These are phyloP conservation scores for Crucibulum laeve DNA, from an alignment of 768 basidiomycete genomes.

Conservation along the genomic window DNA sequence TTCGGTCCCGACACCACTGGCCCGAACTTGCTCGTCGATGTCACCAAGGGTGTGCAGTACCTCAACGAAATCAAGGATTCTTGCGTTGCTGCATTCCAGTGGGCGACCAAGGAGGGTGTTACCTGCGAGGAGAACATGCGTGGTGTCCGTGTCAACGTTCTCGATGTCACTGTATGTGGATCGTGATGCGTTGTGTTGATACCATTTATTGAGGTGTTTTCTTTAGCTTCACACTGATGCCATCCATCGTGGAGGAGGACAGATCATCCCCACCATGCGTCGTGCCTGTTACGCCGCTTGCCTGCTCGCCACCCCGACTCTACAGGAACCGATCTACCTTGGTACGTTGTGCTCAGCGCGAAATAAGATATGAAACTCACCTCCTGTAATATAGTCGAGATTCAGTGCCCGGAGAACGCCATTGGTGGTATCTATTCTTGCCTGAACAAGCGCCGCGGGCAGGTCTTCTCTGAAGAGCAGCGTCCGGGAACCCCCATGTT, in stretches of 20 bases:
- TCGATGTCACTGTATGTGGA: constrained; percentile 83
- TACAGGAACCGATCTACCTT: constrained; percentile 96
- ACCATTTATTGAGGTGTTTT: constrained; percentile 3
- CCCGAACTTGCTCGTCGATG: constrained; percentile 94
- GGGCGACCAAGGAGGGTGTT: constrained; percentile 99
- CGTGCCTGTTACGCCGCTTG: constrained; percentile 96
- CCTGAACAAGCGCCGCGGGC: constrained; percentile 95
- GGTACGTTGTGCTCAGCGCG: constrained; percentile 36
- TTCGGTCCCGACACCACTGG: constrained; percentile 99
- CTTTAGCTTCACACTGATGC: constrained; percentile 92
- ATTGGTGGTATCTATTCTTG: constrained; percentile 96
- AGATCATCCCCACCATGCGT: constrained; percentile 95
- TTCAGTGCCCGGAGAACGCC: constrained; percentile 95
- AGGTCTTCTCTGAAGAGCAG: constrained; percentile 98
- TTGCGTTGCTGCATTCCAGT: constrained; percentile 98
- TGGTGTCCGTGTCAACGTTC: constrained; percentile 92
- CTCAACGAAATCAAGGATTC: constrained; percentile 99
- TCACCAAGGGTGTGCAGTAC: constrained; percentile 99
- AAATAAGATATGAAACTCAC: neutral
- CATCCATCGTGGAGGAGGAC: constrained; percentile 98
- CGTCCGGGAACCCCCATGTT: constrained; percentile 98
- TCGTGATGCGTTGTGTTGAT: constrained; percentile 1
- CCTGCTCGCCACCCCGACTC: constrained; percentile 82
- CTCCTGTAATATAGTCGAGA: constrained; percentile 64
- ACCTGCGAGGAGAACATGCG: constrained; percentile 98